Base-by-base conservation (phyloP, 1,284 basidiomycete species). In the Waitea zeae region DNA sequence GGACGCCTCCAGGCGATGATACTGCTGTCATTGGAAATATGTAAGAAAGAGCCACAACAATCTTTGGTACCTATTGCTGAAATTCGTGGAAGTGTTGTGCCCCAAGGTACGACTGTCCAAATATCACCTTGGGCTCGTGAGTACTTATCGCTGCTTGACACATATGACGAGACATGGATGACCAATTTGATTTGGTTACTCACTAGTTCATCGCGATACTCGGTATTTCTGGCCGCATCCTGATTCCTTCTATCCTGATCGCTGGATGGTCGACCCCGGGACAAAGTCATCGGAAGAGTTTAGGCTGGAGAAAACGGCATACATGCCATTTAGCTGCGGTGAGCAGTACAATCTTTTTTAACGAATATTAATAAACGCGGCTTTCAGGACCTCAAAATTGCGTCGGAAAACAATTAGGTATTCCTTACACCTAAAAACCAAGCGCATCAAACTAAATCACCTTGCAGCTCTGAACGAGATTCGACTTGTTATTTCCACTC, bases 101-200 rank as follows among this genome's bases (percentile, higher is more conserved):
- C 7, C 7, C 22, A 7, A 12, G 29, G 29, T 7, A 20, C 20
- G 34, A 9, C 35, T 39, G 49, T 49, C 40, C 14, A 45, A 36
- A 3, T 28, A 17, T n/a, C 20, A 4, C 12, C 24, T 9, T 15
- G 17, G 12, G 17, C 14, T 39, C 17, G n/a, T 4, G 6, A 12
- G 13, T 27, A 18, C 5, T 39, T 39, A 13, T 46, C 48, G 15
- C 38, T 41, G 12, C 47, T 42, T 31, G 37, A 39, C 36, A n/a
- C n/a, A 26, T n/a, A 7, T n/a, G 9, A 7, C n/a, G 24, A 26
- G 9, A n/a, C n/a, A 7, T 9, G n/a, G n/a, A 9, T n/a, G n/a
- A 5, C 52, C 57, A 20, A 51, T 51, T 4, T 63, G 54, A 31
- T 47, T 48, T 15, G 37, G n/a, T n/a, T 7, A 7, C 7, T 7